Base-by-base conservation (phyloP, 805 yeast species). In the Cyberlindnera xylosilytica region DNA sequence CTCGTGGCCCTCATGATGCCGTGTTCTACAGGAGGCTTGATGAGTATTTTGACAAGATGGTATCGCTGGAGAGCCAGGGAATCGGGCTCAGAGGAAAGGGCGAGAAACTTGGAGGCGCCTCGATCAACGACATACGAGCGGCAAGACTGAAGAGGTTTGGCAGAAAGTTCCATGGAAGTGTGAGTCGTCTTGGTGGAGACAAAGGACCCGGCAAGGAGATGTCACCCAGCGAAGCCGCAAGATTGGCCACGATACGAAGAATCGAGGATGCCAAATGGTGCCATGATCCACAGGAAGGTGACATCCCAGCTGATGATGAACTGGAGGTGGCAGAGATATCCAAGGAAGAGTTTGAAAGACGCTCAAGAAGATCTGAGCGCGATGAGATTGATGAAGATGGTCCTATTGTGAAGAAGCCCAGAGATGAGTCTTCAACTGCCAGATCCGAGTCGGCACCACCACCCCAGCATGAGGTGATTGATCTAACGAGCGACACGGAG, bases 1-100 rank as follows among this genome's bases (percentile, higher is more conserved):
- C 70, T 17, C 67, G 68, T 54, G 96, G 97, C 0, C 85, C 95
- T 0, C 98, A 91, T 58, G 83, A 91, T 65, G 74, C 65, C 3
- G 64, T 64, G 45, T 91, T 91, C 57, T 87, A 87, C 58, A 65
- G 66, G 38, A 72, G 73, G 38, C 61, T 88, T 49, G 91, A 85
- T 41, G 78, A 75, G 45, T 66, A 85, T 31, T 76, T 35, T 5
- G 35, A 29, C 2, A 54, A 50, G 35, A 47, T 65, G 53, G 70
- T 69, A 39, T 64, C 67, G 8, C 56, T 73, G 33, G 73, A 71
- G 49, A 45, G n/a, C n/a, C n/a, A n/a, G n/a, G n/a, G n/a, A n/a
- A n/a, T n/a, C n/a, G n/a, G n/a, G n/a, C n/a, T n/a, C n/a, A n/a
- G n/a, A n/a, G n/a, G n/a, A n/a, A n/a, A n/a, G n/a, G n/a, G n/a